Conservation (phyloP, 352 stramenopile species). For the Peronospora tabacina region DNA sequence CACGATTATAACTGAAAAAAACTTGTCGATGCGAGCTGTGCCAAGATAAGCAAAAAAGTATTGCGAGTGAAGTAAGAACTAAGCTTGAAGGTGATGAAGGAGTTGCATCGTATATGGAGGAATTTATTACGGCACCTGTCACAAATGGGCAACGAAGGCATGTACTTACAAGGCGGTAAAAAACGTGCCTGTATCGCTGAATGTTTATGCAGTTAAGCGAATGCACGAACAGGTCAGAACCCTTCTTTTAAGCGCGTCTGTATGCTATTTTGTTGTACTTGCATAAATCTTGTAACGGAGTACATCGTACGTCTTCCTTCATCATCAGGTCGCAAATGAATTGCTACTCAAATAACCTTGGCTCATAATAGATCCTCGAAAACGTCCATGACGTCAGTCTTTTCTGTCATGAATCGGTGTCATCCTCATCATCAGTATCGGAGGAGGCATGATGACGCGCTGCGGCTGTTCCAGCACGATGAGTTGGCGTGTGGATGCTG, state of each 20-base stretch:
- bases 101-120: constrained; percentile 30
- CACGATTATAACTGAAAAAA: constrained; percentile 56
- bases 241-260: background rate
- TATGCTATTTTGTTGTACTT: background rate
- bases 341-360: background rate
- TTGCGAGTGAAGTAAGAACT: too few species aligned
- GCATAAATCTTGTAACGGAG: constrained; percentile 1
- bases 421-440: constrained; percentile 73
- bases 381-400: constrained; percentile 36
- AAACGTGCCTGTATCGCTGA: constrained; percentile 33
- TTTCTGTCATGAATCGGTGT: constrained; percentile 42
- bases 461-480: constrained; percentile 16
- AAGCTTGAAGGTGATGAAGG: too few species aligned
- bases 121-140: constrained; percentile 62
- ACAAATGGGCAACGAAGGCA: constrained; percentile 64
- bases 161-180: constrained; percentile 52
- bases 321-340: background rate
- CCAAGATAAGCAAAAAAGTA: too few species aligned
- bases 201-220: constrained; percentile 52
- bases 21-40: too few species aligned
- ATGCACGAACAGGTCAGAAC: constrained; percentile 17
- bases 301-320: background rate
- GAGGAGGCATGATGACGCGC: constrained; percentile 34
- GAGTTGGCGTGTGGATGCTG: constrained; percentile 43
- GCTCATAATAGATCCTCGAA: constrained; percentile 30